Base-by-base conservation (phyloP, 495 filamentous ascomycete species). In the Hypoxylon fuscum region DNA sequence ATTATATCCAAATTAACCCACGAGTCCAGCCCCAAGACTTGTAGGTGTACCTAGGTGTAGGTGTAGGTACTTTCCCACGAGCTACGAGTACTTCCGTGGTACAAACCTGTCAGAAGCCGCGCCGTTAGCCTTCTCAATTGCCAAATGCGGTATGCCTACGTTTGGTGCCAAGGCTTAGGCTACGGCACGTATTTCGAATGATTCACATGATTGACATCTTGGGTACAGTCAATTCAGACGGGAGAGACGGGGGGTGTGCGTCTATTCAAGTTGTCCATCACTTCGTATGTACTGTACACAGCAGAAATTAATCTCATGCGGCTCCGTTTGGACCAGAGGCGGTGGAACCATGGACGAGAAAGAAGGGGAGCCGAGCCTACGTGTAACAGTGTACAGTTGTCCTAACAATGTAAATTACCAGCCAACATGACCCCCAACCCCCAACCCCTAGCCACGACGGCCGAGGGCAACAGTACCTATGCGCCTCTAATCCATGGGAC, bases 281-380 rank as follows among this genome's bases (percentile, higher is more conserved):
- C 44, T 51, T 48, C 32, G 48, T 53, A 11, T 40, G 47, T 50
- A n/a, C n/a, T n/a, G 61, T 53, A 47, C 46, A n/a, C n/a, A n/a
- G n/a, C n/a, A n/a, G 42, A 53, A 17, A 58, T 41, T 62, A 66
- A 66, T 66, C 63, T 66, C 57, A 46, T 66, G 62, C 63, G 63
- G 63, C 63, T 66, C 63, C 63, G 63, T 61, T 66, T 52, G 46
- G 57, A 56, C 63, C 63, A 62, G 27, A 61, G 20, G 38, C 52
- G 31, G 17, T 57, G 15, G 57, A 58, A 66, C 63, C 57, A 57
- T 62, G 63, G 25, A 51, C 51, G 32, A 48, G 42, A 43, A 14
- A 66, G 34, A 38, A 58, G 35, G 46, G 63, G 63, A 45, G 50
- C 56, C 52, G 57, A 42, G 51, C 46, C 48, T 61, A 66, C 63